Conservation (phyloP, 192 early-diverging fungal genomes). For the Rhizophlyctis rosea region DNA sequence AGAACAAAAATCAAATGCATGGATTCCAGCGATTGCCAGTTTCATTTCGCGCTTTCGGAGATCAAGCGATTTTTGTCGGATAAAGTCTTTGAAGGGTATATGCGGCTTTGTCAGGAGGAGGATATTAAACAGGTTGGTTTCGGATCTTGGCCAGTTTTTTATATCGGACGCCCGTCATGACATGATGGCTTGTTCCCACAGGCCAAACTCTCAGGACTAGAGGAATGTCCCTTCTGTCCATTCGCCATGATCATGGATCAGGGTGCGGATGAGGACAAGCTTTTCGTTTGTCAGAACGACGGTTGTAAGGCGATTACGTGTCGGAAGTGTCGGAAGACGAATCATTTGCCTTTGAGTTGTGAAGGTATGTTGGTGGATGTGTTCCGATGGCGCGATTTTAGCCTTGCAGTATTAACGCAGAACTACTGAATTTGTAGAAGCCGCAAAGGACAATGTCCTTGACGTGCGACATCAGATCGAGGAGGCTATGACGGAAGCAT, state of each 20-base stretch:
- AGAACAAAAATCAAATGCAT: conserved; percentile 49
- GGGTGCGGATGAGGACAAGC: conserved; percentile 36
- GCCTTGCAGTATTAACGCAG: background rate
- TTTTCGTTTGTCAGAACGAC: conserved; percentile 48
- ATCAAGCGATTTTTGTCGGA: conserved; percentile 37
- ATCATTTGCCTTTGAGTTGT: conserved; percentile 54
- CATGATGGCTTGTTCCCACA: conserved; percentile 6
- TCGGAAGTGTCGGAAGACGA: conserved; percentile 42
- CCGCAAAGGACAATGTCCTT: conserved; percentile 39
- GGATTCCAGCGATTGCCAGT: conserved; percentile 37
- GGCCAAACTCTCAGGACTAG: conserved; percentile 41
- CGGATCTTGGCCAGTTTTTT: conserved; percentile 29
- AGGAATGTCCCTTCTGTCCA: conserved; percentile 44
- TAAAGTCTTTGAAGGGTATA: conserved; percentile 38
- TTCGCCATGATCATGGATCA: conserved; percentile 40
- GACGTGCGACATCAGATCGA: conserved; percentile 48
- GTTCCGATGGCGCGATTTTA: background rate
- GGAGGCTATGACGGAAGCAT: conserved; percentile 55
- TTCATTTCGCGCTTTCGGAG: conserved; percentile 36
- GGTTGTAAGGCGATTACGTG: conserved; percentile 48
- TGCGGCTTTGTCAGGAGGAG: conserved; percentile 39
- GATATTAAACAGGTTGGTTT: too few relatives aligned
- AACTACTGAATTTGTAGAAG: too few relatives aligned
- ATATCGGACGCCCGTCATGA: conserved; percentile 2
- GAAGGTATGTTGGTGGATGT: too few relatives aligned